These are phyloP conservation scores for Primulina tabacum DNA, from an alignment of 257 asterid species.

Conservation along the genomic window DNA sequence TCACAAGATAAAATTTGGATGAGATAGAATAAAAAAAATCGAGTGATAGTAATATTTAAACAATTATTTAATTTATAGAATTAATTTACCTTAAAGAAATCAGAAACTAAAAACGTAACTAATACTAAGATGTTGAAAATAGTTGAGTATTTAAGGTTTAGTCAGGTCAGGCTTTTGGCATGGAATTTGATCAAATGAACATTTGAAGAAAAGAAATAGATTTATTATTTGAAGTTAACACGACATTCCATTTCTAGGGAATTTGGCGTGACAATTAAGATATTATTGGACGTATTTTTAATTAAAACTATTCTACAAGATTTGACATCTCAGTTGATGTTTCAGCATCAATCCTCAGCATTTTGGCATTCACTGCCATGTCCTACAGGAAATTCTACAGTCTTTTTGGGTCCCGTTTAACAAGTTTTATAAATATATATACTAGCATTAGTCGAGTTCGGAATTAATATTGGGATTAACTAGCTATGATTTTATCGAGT, in stretches of 20 bases:
- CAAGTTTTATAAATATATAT: constrained; percentile 17
- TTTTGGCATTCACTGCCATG: constrained; percentile 35
- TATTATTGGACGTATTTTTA: constrained; percentile 10
- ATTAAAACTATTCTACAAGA: not conserved
- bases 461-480: too few species aligned
- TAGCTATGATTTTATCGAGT: too few species aligned
- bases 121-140: not conserved
- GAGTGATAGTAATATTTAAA: too few species aligned
- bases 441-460: not conserved
- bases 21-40: too few species aligned
- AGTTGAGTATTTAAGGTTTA: not conserved
- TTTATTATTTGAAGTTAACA: not conserved
- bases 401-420: constrained; percentile 34
- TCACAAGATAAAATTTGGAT: too few species aligned
- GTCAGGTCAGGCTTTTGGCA: not conserved
- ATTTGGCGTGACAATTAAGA: not conserved
- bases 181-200: too few species aligned
- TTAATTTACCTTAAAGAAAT: too few species aligned
- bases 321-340: constrained; percentile 27
- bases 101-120: not conserved
- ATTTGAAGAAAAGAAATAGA: not conserved
- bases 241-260: not conserved
- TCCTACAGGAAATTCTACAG: constrained; percentile 26
- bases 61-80: too few species aligned
- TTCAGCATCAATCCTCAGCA: constrained; percentile 35